These are phyloP conservation scores for Phaffia australis DNA, from an alignment of 768 basidiomycete genomes.

Conservation along the genomic window DNA sequence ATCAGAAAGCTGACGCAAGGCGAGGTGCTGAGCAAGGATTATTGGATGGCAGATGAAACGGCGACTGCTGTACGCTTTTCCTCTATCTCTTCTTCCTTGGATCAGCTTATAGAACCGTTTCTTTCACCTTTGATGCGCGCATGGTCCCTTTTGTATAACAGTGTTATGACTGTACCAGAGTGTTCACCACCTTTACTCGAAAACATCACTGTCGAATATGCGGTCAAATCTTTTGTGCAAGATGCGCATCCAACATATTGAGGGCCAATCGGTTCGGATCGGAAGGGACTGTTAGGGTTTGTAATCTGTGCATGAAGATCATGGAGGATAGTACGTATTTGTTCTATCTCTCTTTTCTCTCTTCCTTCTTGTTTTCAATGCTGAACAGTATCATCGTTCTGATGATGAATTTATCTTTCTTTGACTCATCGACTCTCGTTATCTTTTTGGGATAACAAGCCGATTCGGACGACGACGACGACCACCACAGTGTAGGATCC, in stretches of 20 bases:
- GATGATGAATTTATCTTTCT: background rate
- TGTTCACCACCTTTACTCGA: constrained; percentile 81
- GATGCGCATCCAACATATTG: constrained; percentile 93
- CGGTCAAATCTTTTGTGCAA: constrained; percentile 87
- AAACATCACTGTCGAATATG: constrained; percentile 98
- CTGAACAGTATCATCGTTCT: constrained; percentile 1
- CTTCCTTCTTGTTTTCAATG: background rate
- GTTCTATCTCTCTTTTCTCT: background rate
- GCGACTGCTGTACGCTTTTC: constrained; percentile 50
- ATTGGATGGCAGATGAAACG: constrained; percentile 98
- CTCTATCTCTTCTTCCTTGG: no score
- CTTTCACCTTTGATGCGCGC: background rate
- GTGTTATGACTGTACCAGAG: constrained; percentile 24
- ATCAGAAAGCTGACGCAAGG: constrained; percentile 40
- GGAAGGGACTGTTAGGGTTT: constrained; percentile 89
- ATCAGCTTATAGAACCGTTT: no score
- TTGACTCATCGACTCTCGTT: background rate
- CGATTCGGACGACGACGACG: background rate
- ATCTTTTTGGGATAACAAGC: background rate
- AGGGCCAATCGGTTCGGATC: constrained; percentile 86
- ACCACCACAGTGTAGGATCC: constrained; percentile 1
- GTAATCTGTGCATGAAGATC: constrained; percentile 89
- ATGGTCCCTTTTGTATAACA: background rate
- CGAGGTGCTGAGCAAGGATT: constrained; percentile 85
- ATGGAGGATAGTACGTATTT: constrained; percentile 49